Percentiles rank a stretch among this genome's conserved stretches.
Evolutionary conservation across 2,329 filamentous ascomycete species (phyloP).

Genomic region (Chaetomiaceae sp.): DNA sequence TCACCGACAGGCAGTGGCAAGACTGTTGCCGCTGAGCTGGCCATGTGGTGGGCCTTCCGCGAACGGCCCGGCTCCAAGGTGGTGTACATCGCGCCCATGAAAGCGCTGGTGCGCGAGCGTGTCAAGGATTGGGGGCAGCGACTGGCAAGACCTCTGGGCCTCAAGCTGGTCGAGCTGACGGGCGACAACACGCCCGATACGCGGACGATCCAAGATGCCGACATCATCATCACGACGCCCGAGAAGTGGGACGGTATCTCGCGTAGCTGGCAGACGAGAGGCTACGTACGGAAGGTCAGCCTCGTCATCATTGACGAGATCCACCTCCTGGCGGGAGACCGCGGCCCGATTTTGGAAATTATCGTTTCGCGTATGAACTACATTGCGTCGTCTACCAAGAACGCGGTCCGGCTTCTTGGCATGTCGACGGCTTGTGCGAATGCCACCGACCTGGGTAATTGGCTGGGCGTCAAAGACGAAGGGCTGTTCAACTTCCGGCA

Average conservation of each 20-base stretch:
- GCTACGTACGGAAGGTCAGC: slow-evolving; percentile 90
- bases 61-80: slow-evolving; percentile 94
- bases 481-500: slow-evolving; percentile 96
- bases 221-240: slow-evolving; percentile 98
- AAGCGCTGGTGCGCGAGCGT: slow-evolving; percentile 91
- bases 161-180: slow-evolving; percentile 92
- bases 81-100: slow-evolving; percentile 99
- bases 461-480: slow-evolving; percentile 87
- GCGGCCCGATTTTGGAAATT: slow-evolving; percentile 96
- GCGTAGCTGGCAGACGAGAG: slow-evolving; percentile 96
- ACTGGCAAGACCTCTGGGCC: slow-evolving; percentile 73
- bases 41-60: slow-evolving; percentile 99
- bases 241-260: slow-evolving; percentile 99
- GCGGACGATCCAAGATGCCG: slow-evolving; percentile 87
- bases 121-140: slow-evolving; percentile 91
- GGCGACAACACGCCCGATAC: slow-evolving; percentile 96
- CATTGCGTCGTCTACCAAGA: slow-evolving; percentile 90
- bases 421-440: slow-evolving; percentile 99
- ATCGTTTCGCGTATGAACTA: slow-evolving; percentile 97
- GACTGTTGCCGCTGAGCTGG: slow-evolving; percentile 90
- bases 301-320: slow-evolving; percentile 99
- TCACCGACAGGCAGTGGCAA: slow-evolving; percentile 97
- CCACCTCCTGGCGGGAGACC: slow-evolving; percentile 90
- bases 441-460: slow-evolving; percentile 87
- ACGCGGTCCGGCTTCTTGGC: slow-evolving; percentile 82